These are phyloP conservation scores for Pterulicium gracile DNA, from an alignment of 1,284 basidiomycete species.

Conservation along the genomic window DNA sequence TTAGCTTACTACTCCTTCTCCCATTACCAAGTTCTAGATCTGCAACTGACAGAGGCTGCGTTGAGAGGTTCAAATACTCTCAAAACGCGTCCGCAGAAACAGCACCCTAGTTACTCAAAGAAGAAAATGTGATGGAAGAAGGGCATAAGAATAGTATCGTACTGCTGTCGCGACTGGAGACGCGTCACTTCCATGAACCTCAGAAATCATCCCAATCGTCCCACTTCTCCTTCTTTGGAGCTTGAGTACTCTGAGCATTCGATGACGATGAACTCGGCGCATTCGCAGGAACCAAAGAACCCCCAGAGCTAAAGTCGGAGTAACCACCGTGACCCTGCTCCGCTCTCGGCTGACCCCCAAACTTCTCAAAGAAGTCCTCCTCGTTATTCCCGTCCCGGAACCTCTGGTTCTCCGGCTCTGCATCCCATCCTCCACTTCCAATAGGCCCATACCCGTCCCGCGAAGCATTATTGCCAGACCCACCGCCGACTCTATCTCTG, in stretches of 20 bases:
- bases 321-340: background rate
- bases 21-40: no score
- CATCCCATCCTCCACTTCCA: background rate
- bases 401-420: conserved; percentile 22
- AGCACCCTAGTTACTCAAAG: no score
- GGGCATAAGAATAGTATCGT: no score
- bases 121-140: no score
- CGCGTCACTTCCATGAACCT: no score
- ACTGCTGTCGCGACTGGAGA: no score
- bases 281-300: background rate
- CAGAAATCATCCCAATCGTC: conserved; percentile 1
- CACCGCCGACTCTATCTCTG: conserved; percentile 33
- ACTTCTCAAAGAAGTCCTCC: conserved; percentile 18
- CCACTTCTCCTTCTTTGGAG: background rate
- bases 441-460: background rate
- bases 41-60: no score
- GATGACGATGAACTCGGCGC: background rate
- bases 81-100: no score
- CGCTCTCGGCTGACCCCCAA: conserved; percentile 17
- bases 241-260: background rate
- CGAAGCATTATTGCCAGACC: conserved; percentile 27
- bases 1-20: no score
- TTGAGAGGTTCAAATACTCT: no score
- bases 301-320: no score
- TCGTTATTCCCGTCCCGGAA: conserved; percentile 26